Evolutionary conservation across 805 yeast species (phyloP), one percentile per base, ranked within the genome.

Genomic region (Barnettozyma wickerhamii): DNA sequence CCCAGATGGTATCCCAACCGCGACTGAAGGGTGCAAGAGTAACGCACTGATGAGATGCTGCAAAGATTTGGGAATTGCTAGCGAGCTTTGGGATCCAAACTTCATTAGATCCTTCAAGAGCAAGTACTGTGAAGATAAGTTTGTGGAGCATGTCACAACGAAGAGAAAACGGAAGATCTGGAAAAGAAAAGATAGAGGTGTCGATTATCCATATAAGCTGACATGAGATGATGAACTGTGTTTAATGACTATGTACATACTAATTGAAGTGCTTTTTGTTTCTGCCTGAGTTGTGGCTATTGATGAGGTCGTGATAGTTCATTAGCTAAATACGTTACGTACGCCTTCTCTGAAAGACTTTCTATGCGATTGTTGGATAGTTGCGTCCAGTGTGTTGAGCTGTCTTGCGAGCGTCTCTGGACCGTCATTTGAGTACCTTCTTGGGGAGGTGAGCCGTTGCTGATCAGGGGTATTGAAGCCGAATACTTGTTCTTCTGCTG

Each of bases 31-130:
- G 10, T 91, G 98, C 63, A 89, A 89, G 59, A 83, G 95, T 58
- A 93, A 93, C 59, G 97, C 98, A 0, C 67, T 93, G 60, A 91
- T 93, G 98, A 76, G 99, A 60, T 90, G 98, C 56, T 93, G 99
- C 64, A 93, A 93, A 61, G 99, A 93, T 64, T 71, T 93, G 54
- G 98, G 98, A 5, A 84, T 93, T 49, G 99, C 97, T 1, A 84
- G 95, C 42, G 99, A 93, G 58, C 71, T 93, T 37, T 93, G 99
- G 99, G 99, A 93, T 60, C 99, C 99, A 3, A 68, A 79, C 31
- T 93, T 91, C 53, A 89, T 93, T 47, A 74, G 85, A 51, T 53
- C 58, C 34, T 84, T 81, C 64, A 85, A 84, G 59, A 69, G 66
- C 46, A 62, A 71, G 42, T 56, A 74, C 50, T 88, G 97, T 62